Evolutionary conservation across 352 stramenopile genomes (phyloP), one percentile per base, ranked within the genome.

Genomic region (Thalassiosira tumida): DNA sequence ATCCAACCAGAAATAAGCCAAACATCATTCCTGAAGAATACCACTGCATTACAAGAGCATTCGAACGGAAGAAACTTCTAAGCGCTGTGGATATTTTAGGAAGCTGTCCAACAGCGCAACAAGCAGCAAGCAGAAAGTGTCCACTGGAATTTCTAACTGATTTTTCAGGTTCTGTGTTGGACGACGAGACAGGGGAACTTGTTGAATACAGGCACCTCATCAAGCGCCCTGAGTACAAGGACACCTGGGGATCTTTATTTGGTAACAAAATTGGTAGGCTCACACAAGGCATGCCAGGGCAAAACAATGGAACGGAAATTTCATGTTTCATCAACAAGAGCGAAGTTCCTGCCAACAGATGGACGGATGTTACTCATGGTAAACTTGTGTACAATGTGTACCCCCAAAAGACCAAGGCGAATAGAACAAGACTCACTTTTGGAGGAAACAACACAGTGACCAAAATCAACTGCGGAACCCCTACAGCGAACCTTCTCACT

Each of bases 401-500:
- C n/a, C n/a, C n/a, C n/a, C n/a, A n/a, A n/a, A n/a, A n/a, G n/a
- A n/a, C n/a, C n/a, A n/a, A n/a, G n/a, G n/a, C n/a, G n/a, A n/a
- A n/a, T n/a, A n/a, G n/a, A n/a, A n/a, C n/a, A n/a, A n/a, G n/a
- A n/a, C n/a, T n/a, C n/a, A n/a, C n/a, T n/a, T n/a, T n/a, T 3
- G 64, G 80, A 4, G 80, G 80, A 1, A 35, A 86, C n/a, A 37
- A 13, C 24, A 64, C 80, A 78, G 15, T 86, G 80, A 50, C 85
- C 7, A 33, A 26, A 26, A 65, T n/a, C n/a, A 31, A 37, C 10
- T 1, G 0, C 70, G 82, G 7, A 38, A 83, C 74, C 51, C 85
- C 89, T 81, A 93, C 67, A 38, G 79, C 33, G 10, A 43, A 38
- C 37, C 75, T 43, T 77, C 72, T 38, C 33, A 84, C 50, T 0